Evolutionary conservation across 108 stramenopile species (phyloP).

Genomic region (Parietichytrium sp.): DNA sequence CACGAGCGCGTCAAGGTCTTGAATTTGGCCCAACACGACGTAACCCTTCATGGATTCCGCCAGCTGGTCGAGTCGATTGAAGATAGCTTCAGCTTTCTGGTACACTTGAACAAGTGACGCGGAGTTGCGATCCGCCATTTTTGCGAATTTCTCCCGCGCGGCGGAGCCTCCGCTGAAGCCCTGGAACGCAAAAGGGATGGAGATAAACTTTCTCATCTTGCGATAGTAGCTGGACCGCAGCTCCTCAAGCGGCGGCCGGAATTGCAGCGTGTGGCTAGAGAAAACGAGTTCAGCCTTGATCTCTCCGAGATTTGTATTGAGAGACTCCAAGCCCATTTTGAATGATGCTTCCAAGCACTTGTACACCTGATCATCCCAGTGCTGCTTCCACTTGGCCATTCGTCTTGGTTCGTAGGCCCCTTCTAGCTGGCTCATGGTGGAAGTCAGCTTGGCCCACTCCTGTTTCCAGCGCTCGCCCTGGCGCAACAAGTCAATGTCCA

Average conservation of each 20-base stretch:
- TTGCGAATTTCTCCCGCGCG: constrained; percentile 40
- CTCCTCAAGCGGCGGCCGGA: constrained; percentile 66
- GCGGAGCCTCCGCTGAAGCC: constrained; percentile 1
- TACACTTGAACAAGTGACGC: constrained; percentile 53
- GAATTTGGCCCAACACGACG: constrained; percentile 49
- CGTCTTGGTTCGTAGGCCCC: constrained; percentile 48
- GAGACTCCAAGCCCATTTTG: constrained; percentile 60
- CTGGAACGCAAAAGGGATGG: constrained; percentile 42
- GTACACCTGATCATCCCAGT: constrained; percentile 70
- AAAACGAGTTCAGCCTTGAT: constrained; percentile 56
- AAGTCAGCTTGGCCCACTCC: constrained; percentile 46
- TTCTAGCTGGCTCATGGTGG: constrained; percentile 43
- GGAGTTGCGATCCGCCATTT: constrained; percentile 56
- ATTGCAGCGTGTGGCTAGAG: constrained; percentile 30
- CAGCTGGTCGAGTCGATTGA: constrained; percentile 49
- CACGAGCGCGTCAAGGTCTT: constrained; percentile 56
- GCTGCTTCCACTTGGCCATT: constrained; percentile 54
- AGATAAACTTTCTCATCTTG: constrained; percentile 63
- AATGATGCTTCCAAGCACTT: constrained; percentile 66
- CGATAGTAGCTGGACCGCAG: constrained; percentile 60
- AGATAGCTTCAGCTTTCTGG: constrained; percentile 62
- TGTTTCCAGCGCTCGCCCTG: constrained; percentile 53
- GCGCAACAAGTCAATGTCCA: constrained; percentile 57
- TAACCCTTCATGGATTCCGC: constrained; percentile 37
- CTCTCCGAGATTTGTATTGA: constrained; percentile 61